Conservation (phyloP, 202 grass and related monocot genomes). For the Zoysia matrella region DNA sequence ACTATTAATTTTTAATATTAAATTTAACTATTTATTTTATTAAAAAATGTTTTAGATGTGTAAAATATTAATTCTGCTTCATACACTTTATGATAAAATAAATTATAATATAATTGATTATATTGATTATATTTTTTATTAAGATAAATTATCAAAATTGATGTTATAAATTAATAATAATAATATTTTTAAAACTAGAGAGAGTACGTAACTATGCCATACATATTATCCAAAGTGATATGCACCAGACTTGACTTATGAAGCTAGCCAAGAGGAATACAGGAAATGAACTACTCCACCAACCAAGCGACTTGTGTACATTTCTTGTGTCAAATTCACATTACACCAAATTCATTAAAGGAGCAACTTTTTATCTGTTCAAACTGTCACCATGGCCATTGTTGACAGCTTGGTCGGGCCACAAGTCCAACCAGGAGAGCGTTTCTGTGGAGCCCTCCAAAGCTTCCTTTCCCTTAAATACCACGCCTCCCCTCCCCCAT, state of each 20-base stretch:
- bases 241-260: slow-evolving; percentile 24
- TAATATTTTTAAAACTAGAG: no score
- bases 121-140: no score
- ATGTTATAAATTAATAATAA: no score
- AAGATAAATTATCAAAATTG: no score
- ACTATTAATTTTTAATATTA: no score
- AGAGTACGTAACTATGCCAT: not conserved
- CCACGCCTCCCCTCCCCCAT: slow-evolving; percentile 17
- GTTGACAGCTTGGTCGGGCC: not conserved
- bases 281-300: slow-evolving; percentile 20
- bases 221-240: slow-evolving; percentile 18
- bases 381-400: not conserved
- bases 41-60: no score
- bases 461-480: slow-evolving; percentile 50
- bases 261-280: not conserved
- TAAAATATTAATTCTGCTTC: no score
- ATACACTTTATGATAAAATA: no score
- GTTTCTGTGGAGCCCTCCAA: slow-evolving; percentile 8
- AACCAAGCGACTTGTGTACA: slow-evolving; percentile 4
- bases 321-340: slow-evolving; percentile 4
- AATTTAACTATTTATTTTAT: no score
- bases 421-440: not conserved
- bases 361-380: slow-evolving; percentile 6
- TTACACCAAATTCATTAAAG: slow-evolving; percentile 11
- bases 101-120: no score